Evolutionary conservation across 2,329 filamentous ascomycete genomes (phyloP).

Genomic region (Aureobasidium sp.): DNA sequence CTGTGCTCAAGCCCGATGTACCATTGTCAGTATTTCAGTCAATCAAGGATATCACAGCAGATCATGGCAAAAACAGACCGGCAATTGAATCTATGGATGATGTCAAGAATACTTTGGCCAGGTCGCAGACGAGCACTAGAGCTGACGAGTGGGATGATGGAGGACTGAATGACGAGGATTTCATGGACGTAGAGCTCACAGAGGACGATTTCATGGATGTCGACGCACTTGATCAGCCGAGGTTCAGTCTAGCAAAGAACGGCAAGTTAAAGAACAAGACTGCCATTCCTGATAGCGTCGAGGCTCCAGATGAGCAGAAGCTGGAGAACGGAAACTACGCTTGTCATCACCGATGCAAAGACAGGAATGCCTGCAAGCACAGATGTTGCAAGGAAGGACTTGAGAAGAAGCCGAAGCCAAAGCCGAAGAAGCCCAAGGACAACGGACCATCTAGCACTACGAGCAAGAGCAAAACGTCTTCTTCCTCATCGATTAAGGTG

Average conservation of each 20-base stretch:
- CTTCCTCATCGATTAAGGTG: conserved; percentile 15
- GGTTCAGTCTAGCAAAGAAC: background rate
- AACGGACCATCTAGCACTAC: conserved; percentile 22
- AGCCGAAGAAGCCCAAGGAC: conserved; percentile 36
- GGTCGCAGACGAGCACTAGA: background rate
- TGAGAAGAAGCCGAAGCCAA: conserved; percentile 56
- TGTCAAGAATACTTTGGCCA: too few species aligned
- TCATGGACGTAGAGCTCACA: conserved; percentile 38
- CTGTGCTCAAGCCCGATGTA: conserved; percentile 46
- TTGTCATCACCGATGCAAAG: conserved; percentile 65
- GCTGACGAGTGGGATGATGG: conserved; percentile 47
- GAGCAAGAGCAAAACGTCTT: conserved; percentile 22
- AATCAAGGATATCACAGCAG: conserved; percentile 37
- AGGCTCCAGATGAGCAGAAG: background rate
- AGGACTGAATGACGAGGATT: conserved; percentile 46
- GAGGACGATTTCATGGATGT: conserved; percentile 44
- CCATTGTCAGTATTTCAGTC: conserved; percentile 39
- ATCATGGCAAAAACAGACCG: conserved; percentile 35
- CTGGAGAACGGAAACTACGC: conserved; percentile 65
- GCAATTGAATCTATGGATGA: conserved; percentile 30
- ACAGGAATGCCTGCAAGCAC: conserved; percentile 60
- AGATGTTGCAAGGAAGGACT: conserved; percentile 65
- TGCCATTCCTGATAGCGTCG: background rate
- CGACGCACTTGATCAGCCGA: conserved; percentile 40
- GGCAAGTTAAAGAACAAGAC: background rate